Evolutionary conservation across 805 yeast species (phyloP).

Genomic region (Ogataea polymorpha): DNA sequence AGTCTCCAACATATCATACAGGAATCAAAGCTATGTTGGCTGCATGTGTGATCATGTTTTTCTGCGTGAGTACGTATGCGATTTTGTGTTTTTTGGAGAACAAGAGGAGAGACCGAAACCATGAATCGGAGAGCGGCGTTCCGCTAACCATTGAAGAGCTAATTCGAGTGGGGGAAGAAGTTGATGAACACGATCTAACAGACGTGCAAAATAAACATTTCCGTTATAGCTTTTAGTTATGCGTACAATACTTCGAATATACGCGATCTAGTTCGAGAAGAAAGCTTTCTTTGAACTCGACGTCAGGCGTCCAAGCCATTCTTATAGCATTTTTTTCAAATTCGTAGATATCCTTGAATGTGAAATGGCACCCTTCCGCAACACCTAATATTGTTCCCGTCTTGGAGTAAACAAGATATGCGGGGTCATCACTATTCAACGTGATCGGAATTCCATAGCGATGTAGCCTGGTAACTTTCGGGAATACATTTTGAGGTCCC

Average conservation of each 20-base stretch:
- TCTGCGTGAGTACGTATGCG: constrained; percentile 20
- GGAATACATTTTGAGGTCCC: constrained; percentile 35
- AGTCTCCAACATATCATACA: constrained; percentile 51
- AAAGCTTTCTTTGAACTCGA: constrained; percentile 16
- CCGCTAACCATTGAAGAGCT: constrained; percentile 12
- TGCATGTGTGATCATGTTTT: constrained; percentile 23
- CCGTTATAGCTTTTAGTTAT: constrained; percentile 38
- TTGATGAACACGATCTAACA: constrained; percentile 43
- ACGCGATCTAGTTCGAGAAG: constrained; percentile 15
- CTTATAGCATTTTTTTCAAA: constrained; percentile 20
- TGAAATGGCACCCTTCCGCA: constrained; percentile 13
- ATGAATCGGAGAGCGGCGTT: neutral
- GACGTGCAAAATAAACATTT: constrained; percentile 57
- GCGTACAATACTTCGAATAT: constrained; percentile 1
- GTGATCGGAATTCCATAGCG: constrained; percentile 39
- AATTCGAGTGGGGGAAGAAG: constrained; percentile 18
- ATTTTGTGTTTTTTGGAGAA: constrained; percentile 40
- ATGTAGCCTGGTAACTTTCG: constrained; percentile 40
- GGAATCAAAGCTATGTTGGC: constrained; percentile 49
- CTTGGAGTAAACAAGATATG: constrained; percentile 44
- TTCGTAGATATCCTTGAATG: constrained; percentile 16
- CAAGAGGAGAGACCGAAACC: constrained; percentile 18
- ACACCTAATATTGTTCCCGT: constrained; percentile 34
- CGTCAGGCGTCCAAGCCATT: constrained; percentile 24
- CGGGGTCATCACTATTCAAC: constrained; percentile 38